Evolutionary conservation across 257 asterid species (phyloP), one percentile per base, ranked within the genome.

Genomic region (Paraleonurus japonicus): DNA sequence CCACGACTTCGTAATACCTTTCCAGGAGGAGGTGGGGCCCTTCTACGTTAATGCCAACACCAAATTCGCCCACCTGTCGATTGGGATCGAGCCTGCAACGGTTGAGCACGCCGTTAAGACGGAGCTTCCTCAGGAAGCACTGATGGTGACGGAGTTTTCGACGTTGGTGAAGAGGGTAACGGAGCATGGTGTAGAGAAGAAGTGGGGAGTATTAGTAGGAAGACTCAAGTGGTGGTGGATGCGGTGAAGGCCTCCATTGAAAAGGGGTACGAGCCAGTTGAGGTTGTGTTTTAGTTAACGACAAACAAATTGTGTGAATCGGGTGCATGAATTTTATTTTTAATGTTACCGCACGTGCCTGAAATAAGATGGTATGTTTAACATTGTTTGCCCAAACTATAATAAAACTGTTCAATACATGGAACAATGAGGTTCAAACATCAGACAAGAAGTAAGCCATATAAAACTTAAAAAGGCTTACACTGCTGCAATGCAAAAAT

Each of bases 61-160:
- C 5, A 59, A 69, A 37, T 84, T 81, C 28, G 73, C 81, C 7
- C 80, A 77, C 2, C 58, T 81, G 3, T 71, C 63, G 3, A 72
- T 71, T 1, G 88, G 82, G 57, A 77, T 84, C 66, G 85, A 53
- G 57, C 82, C 85, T 1, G 60, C 62, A 20, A 87, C 94, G 0
- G 75, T 77, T 4, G 85, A 87, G 78, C 77, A 76, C 54, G 20
- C 67, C 27, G 84, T 83, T 2, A 57, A 5, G 9, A 85, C 90
- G 5, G 95, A 88, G 53, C 79, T 87, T 33, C 92, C 96, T 0
- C 96, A 90, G 66, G 96, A 90, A 63, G 95, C 84, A 4, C 76
- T 71, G 4, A 87, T 90, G 96, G 90, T 88, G 65, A 79, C 74
- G 76, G 96, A 90, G 77, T 88, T 90, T 62, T 79, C 87, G 5